phyloP scores from a whole-genome alignment of 768 basidiomycete species.

The Sporobolomyces pararoseus region DNA sequence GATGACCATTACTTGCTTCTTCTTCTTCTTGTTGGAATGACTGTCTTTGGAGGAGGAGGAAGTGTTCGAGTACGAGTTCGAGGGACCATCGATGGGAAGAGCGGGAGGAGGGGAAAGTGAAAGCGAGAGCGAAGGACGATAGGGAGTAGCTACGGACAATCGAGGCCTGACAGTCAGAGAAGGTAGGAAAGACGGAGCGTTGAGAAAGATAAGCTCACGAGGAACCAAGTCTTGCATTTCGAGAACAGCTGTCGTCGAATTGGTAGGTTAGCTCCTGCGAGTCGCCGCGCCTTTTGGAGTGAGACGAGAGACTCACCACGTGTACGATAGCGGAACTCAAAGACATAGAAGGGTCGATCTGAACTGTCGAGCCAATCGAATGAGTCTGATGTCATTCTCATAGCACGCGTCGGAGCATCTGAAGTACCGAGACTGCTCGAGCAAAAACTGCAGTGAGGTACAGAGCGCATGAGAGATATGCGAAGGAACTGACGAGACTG shows the following conservation, averaged over 20 bases:
- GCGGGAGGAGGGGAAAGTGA: background rate
- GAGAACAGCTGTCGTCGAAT: background rate
- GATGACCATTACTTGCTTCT: background rate
- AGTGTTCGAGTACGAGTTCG: background rate
- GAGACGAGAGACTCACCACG: background rate
- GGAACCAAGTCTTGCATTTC: background rate
- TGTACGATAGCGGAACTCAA: constrained; percentile 3
- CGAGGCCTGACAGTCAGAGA: background rate
- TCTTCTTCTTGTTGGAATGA: background rate
- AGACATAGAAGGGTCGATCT: background rate
- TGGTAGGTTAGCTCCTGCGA: background rate
- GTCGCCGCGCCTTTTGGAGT: background rate
- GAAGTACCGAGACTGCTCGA: background rate
- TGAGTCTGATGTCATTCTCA: too few relatives aligned
- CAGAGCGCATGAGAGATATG: too few relatives aligned
- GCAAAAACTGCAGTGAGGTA: background rate
- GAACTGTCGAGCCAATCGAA: background rate
- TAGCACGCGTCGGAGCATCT: background rate
- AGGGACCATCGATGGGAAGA: background rate
- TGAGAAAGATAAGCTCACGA: too few relatives aligned
- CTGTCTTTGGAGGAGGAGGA: background rate
- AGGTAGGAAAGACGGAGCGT: background rate
- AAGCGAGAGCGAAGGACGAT: background rate
- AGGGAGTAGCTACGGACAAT: background rate
- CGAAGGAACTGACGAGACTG: background rate